These are phyloP conservation scores for Talaromyces liani DNA, from an alignment of 495 filamentous ascomycete species.

Conservation along the genomic window DNA sequence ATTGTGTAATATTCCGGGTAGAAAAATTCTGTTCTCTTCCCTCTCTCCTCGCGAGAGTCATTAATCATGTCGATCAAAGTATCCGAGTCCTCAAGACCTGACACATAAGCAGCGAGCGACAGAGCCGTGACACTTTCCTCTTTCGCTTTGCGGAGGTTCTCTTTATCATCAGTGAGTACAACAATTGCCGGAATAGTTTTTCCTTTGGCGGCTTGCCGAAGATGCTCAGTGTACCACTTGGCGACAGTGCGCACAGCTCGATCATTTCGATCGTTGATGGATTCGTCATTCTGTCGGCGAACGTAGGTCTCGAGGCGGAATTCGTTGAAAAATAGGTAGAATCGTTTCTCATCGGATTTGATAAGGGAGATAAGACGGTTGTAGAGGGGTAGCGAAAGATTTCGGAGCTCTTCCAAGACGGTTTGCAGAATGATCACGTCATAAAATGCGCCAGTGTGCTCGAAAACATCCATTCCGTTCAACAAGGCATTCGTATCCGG, in stretches of 20 bases:
- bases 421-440: conserved; percentile 94
- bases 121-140: conserved; percentile 60
- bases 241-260: conserved; percentile 80
- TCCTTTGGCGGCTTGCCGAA: conserved; percentile 49
- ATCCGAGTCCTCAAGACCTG: conserved; percentile 73
- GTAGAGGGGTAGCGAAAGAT: conserved; percentile 89
- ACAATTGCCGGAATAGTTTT: conserved; percentile 67
- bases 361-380: conserved; percentile 84
- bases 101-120: conserved; percentile 70
- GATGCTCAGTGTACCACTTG: conserved; percentile 81
- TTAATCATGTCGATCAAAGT: conserved; percentile 92
- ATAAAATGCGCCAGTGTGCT: conserved; percentile 84
- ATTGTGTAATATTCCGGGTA: conserved; percentile 80
- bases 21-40: conserved; percentile 58
- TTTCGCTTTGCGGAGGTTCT: conserved; percentile 77
- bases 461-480: conserved; percentile 93
- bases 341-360: conserved; percentile 90
- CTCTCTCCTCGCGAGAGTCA: conserved; percentile 60
- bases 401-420: conserved; percentile 90
- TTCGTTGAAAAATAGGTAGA: conserved; percentile 99
- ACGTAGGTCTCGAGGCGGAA: conserved; percentile 91
- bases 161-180: conserved; percentile 88
- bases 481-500: conserved; percentile 96
- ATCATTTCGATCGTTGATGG: conserved; percentile 95
- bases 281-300: conserved; percentile 64